Evolutionary conservation across 139 green algal genomes (phyloP), one percentile per base, ranked within the genome.

Genomic region (Mychonastes homosphaera): DNA sequence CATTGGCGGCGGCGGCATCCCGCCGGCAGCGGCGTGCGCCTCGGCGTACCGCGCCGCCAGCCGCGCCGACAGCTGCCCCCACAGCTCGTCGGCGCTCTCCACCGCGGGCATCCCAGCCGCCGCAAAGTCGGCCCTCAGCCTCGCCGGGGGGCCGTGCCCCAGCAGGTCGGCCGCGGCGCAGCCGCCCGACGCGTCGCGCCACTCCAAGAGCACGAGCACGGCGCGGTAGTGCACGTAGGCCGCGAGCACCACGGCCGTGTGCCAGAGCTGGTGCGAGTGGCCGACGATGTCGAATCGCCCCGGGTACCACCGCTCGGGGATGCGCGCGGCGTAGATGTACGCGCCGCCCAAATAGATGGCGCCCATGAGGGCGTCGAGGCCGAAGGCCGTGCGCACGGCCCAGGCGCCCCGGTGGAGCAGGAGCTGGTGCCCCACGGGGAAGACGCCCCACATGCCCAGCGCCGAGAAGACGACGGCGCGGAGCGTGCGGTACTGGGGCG

Each of bases 181-280:
- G n/a, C n/a, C n/a, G n/a, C n/a, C n/a, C n/a, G n/a, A n/a, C 12
- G 73, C 71, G 33, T 94, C 85, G 2, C 85, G 60, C 84, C 84
- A 94, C 36, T 73, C 58, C 50, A 91, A 58, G 58, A 89, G 49
- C 41, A 79, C 53, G 40, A 77, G 53, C 23, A 79, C 59, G 3
- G 71, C 62, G 3, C 61, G 35, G 63, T 75, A 81, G 62, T 84
- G 77, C 2, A 72, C 36, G 38, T 68, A 64, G 2, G 73, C 73
- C 1, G 59, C 77, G 1, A 72, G 19, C 26, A 84, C 77, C 2
- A 84, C 72, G 10, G 56, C 60, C 7, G 89, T 55, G 53, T 98
- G 91, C 68, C 97, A 98, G 29, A 98, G 71, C 75, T 98, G 92
- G 69, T 98, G 91, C 50, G 75, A 88, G 71, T 93, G 75, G 26